Percentiles rank a stretch among this genome's conserved stretches.
Conservation (phyloP, 2,329 filamentous ascomycete genomes). For the Xylaria sp. region DNA sequence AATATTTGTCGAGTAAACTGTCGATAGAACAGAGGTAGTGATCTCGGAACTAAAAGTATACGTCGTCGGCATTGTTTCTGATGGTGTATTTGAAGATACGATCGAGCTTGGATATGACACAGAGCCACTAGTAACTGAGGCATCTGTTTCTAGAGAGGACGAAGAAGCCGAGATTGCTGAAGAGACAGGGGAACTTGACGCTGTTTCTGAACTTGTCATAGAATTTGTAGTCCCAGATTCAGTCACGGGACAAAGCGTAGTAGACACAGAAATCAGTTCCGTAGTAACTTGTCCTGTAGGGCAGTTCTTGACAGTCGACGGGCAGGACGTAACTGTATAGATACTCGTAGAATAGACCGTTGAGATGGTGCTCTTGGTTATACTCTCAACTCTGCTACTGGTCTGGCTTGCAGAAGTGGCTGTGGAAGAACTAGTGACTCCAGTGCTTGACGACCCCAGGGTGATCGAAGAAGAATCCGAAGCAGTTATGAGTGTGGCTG, state of each 20-base stretch:
- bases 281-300: constrained; percentile 37
- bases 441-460: not conserved
- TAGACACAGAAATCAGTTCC: constrained; percentile 35
- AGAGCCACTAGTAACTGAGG: constrained; percentile 25
- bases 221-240: constrained; percentile 24
- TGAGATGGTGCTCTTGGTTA: constrained; percentile 27
- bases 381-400: constrained; percentile 10
- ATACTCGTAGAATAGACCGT: constrained; percentile 40
- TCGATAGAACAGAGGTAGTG: constrained; percentile 37
- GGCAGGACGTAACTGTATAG: constrained; percentile 37
- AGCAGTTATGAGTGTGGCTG: not conserved
- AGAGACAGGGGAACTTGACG: constrained; percentile 1
- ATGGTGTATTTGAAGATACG: constrained; percentile 7
- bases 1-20: constrained; percentile 41
- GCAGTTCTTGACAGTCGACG: constrained; percentile 36
- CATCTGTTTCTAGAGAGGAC: constrained; percentile 16
- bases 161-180: constrained; percentile 20
- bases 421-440: not conserved
- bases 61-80: constrained; percentile 35
- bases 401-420: not conserved
- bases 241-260: constrained; percentile 35
- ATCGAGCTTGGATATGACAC: constrained; percentile 25
- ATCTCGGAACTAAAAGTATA: constrained; percentile 40
- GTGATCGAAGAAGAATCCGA: not conserved
- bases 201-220: constrained; percentile 1